Evolutionary conservation across 805 yeast genomes (phyloP).

Genomic region (Candida fluviatilis): DNA sequence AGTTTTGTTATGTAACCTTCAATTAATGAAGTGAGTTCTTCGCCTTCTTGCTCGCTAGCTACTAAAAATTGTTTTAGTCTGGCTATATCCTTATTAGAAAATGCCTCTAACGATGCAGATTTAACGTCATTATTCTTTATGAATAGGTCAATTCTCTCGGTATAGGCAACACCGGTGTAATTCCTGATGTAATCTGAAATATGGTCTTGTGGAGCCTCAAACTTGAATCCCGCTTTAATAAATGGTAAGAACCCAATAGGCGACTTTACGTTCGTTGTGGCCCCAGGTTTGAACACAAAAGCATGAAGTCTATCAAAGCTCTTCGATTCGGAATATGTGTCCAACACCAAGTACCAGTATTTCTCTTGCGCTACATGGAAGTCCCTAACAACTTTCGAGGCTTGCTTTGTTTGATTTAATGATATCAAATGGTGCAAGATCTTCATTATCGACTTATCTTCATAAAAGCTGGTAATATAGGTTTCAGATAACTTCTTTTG

Average conservation of each 20-base stretch:
- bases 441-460: constrained; percentile 20
- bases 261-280: constrained; percentile 41
- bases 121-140: constrained; percentile 48
- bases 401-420: constrained; percentile 37
- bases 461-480: constrained; percentile 26
- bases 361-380: constrained; percentile 27
- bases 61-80: constrained; percentile 14
- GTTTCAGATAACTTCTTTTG: constrained; percentile 30
- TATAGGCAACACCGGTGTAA: constrained; percentile 42
- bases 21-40: constrained; percentile 10
- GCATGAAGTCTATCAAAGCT: constrained; percentile 34
- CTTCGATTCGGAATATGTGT: constrained; percentile 20
- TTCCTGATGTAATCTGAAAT: constrained; percentile 58
- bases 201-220: constrained; percentile 52
- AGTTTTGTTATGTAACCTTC: constrained; percentile 21
- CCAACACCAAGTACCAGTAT: constrained; percentile 31
- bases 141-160: constrained; percentile 47
- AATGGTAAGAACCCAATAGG: constrained; percentile 72
- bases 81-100: constrained; percentile 38
- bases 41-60: constrained; percentile 4
- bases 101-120: constrained; percentile 49
- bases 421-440: constrained; percentile 24
- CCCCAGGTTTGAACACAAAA: constrained; percentile 20
- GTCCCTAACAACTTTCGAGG: constrained; percentile 26
- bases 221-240: constrained; percentile 45